A percentile compares a stretch with the other conserved stretches of the same genome.
These are phyloP conservation scores for Protomyces inundatus DNA, from an alignment of 1,139 yeast species.

Conservation along the genomic window DNA sequence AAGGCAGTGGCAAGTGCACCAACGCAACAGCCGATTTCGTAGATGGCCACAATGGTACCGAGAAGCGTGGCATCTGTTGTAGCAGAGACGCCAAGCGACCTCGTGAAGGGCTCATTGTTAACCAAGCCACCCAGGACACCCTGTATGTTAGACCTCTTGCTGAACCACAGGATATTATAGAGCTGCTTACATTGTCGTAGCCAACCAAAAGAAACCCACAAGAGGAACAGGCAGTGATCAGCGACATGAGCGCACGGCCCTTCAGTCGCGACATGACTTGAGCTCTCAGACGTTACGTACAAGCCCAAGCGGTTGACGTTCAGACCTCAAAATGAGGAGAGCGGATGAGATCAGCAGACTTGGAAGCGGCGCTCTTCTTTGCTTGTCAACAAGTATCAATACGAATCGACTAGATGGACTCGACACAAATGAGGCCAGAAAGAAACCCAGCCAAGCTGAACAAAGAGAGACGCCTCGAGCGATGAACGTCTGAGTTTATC, in stretches of 20 bases:
- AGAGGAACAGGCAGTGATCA: constrained; percentile 4
- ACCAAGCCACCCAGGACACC: constrained; percentile 66
- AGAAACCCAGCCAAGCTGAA: too few species aligned
- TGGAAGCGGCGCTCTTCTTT: too few species aligned
- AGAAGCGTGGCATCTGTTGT: constrained; percentile 34
- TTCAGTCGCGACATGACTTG: neutral
- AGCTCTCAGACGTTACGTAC: too few species aligned
- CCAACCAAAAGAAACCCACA: constrained; percentile 49
- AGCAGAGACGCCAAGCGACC: constrained; percentile 34
- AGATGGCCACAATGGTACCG: constrained; percentile 67
- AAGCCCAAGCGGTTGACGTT: too few species aligned
- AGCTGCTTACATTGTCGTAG: constrained; percentile 48
- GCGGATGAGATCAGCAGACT: too few species aligned
- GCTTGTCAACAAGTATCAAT: too few species aligned
- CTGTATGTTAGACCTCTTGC: neutral
- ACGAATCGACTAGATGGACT: too few species aligned
- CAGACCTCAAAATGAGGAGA: too few species aligned
- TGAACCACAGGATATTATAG: neutral
- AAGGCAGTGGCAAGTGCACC: constrained; percentile 61
- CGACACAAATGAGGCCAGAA: too few species aligned
- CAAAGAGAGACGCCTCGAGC: too few species aligned
- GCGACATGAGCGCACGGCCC: constrained; percentile 2
- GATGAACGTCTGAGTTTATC: too few species aligned
- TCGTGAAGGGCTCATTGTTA: constrained; percentile 54
- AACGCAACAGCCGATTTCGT: constrained; percentile 70